Percentiles rank a stretch among this genome's conserved stretches.
Evolutionary conservation across 2,329 filamentous ascomycete genomes (phyloP).

Genomic region (Colletotrichum kahawae): DNA sequence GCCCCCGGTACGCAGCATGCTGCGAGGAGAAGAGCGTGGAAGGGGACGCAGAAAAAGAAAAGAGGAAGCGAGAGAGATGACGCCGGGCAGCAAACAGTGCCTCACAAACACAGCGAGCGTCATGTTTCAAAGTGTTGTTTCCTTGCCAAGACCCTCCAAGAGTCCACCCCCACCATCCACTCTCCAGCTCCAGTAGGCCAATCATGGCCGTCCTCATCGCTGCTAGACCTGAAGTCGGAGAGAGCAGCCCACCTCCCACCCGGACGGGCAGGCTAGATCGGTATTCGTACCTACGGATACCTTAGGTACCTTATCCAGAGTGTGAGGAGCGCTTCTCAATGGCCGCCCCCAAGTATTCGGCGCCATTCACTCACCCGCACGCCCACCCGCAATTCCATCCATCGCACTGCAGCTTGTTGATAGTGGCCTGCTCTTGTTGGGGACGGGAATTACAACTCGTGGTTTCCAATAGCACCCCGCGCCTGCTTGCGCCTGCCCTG

Average conservation of each 20-base stretch:
- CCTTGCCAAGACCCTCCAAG: conserved; percentile 2
- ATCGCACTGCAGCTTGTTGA: background rate
- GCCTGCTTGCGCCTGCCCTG: background rate
- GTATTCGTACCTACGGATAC: background rate
- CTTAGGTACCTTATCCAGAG: background rate
- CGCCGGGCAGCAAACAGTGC: background rate
- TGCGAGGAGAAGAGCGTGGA: background rate
- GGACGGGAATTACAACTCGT: too few relatives aligned
- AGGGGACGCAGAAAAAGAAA: background rate
- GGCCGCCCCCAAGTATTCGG: background rate
- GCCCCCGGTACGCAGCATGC: background rate
- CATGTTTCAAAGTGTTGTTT: conserved; percentile 7
- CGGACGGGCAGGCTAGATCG: background rate
- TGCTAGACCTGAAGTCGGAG: background rate
- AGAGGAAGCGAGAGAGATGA: background rate
- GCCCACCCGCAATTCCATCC: background rate
- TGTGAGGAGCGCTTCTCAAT: background rate
- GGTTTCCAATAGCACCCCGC: background rate
- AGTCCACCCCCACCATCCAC: conserved; percentile 20
- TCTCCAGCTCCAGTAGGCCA: background rate
- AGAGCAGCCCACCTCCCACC: background rate
- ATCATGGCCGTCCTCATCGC: background rate
- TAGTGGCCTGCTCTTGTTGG: background rate
- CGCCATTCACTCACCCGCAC: background rate
- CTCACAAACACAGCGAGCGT: conserved; percentile 2